A percentile compares a stretch with the other conserved stretches of the same genome.
phyloP scores from a whole-genome alignment of 208 protist genomes.

The Acanthamoeba rhysodes region DNA sequence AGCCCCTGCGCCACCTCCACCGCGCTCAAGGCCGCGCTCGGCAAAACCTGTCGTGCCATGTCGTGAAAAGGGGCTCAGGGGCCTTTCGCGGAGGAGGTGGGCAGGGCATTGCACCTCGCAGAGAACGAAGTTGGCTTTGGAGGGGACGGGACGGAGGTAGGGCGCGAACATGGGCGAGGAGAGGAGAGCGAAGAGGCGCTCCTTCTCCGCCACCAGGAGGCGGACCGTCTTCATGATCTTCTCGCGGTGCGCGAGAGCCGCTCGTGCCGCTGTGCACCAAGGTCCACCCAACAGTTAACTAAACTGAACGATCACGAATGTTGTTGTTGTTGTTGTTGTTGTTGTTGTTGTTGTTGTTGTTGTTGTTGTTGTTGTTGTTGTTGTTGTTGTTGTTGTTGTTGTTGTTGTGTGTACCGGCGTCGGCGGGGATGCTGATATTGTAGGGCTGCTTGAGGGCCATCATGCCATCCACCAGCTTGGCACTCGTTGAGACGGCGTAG shows the following conservation, averaged over 20 bases:
- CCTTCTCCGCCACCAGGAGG: conserved; percentile 27
- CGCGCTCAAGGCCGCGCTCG: conserved; percentile 59
- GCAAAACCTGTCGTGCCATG: background rate
- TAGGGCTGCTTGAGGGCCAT: conserved; percentile 80
- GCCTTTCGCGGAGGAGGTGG: background rate
- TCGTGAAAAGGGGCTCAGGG: background rate
- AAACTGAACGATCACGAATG: too few species aligned
- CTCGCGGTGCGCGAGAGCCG: background rate
- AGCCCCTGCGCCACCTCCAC: conserved; percentile 49
- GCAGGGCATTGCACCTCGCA: conserved; percentile 27
- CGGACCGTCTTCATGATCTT: conserved; percentile 57
- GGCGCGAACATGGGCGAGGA: conserved; percentile 13
- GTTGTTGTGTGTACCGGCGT: conserved; percentile 74
- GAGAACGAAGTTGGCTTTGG: conserved; percentile 78
- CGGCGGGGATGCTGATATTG: conserved; percentile 81
- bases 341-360: too few species aligned
- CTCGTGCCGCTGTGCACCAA: background rate
- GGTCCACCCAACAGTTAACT: background rate
- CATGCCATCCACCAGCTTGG: conserved; percentile 48
- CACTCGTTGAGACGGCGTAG: background rate
- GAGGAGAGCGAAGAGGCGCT: background rate
- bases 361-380: too few species aligned
- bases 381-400: too few species aligned
- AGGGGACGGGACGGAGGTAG: conserved; percentile 67
- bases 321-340: too few species aligned